Percentiles rank a stretch among this genome's conserved stretches.
Conservation (phyloP, 2,329 filamentous ascomycete genomes). For the Fusarium lateritium region DNA sequence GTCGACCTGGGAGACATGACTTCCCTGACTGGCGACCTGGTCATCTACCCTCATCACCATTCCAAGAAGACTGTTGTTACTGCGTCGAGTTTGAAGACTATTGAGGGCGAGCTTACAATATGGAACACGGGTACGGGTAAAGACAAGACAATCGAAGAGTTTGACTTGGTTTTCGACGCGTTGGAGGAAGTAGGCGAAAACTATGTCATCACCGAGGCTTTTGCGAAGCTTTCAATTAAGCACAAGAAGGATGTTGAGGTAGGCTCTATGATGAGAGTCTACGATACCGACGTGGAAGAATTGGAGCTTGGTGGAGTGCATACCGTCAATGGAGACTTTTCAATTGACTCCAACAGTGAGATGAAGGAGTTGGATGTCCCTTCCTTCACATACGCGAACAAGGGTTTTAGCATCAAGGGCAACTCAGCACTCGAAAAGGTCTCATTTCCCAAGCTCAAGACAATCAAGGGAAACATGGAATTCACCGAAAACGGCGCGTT, state of each 20-base stretch:
- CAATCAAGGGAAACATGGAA: conserved; percentile 45
- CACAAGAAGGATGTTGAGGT: conserved; percentile 40
- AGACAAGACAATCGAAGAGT: conserved; percentile 28
- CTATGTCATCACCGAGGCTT: conserved; percentile 46
- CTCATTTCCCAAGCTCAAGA: conserved; percentile 46
- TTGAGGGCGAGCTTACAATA: conserved; percentile 45
- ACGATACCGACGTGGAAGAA: conserved; percentile 39
- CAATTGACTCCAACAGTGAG: conserved; percentile 43
- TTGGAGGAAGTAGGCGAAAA: conserved; percentile 40
- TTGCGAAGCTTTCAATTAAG: conserved; percentile 39
- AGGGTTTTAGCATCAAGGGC: conserved; percentile 42
- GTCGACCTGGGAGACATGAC: conserved; percentile 46
- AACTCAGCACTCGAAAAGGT: conserved; percentile 41
- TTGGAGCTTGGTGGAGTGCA: conserved; percentile 44
- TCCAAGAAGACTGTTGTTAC: conserved; percentile 46
- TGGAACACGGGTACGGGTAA: conserved; percentile 43
- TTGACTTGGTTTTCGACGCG: conserved; percentile 41
- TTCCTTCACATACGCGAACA: conserved; percentile 40
- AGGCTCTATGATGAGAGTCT: conserved; percentile 45
- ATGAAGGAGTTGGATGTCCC: conserved; percentile 38
- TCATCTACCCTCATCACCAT: conserved; percentile 46
- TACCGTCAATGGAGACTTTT: conserved; percentile 46
- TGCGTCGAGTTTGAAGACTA: conserved; percentile 40
- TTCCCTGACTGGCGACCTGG: conserved; percentile 43
- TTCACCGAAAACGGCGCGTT: conserved; percentile 46